These are phyloP conservation scores for Rhynchosporium secalis DNA, from an alignment of 2,329 filamentous ascomycete species.

Conservation along the genomic window DNA sequence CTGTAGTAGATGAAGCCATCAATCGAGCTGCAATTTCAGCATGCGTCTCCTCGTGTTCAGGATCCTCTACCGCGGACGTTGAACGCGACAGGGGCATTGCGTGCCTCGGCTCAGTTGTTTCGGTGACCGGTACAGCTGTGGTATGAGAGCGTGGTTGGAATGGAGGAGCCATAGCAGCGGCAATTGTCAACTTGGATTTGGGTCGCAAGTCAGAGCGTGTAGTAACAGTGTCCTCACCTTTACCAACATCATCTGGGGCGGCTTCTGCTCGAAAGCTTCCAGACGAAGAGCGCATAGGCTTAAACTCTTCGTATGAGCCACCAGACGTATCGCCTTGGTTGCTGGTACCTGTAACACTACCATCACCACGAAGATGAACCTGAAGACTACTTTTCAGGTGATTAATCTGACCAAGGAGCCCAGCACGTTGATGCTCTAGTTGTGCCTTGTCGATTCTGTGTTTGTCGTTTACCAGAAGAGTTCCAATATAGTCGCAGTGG, in stretches of 20 bases:
- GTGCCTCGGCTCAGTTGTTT: slow-evolving; percentile 6
- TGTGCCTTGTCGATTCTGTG: slow-evolving; percentile 61
- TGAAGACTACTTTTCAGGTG: slow-evolving; percentile 31
- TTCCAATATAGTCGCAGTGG: slow-evolving; percentile 57
- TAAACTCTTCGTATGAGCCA: slow-evolving; percentile 2
- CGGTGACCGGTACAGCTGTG: background rate
- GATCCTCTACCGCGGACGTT: background rate
- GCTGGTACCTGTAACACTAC: background rate
- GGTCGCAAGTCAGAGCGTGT: slow-evolving; percentile 18
- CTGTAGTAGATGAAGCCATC: slow-evolving; percentile 26
- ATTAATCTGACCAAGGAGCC: slow-evolving; percentile 42
- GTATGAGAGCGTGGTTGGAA: slow-evolving; percentile 38
- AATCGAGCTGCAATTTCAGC: slow-evolving; percentile 31
- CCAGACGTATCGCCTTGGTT: background rate
- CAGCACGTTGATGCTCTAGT: slow-evolving; percentile 47
- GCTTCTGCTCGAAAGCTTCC: background rate
- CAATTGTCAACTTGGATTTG: slow-evolving; percentile 37
- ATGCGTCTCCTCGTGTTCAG: slow-evolving; percentile 20
- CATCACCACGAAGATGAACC: slow-evolving; percentile 28
- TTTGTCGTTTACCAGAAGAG: slow-evolving; percentile 61
- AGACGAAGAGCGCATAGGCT: background rate
- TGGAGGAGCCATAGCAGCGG: slow-evolving; percentile 40
- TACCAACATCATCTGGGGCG: background rate
- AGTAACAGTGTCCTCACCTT: background rate
- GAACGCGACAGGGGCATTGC: background rate